A percentile compares a stretch with the other conserved stretches of the same genome.
phyloP scores from a whole-genome alignment of 179 eudicot species.

The Carnegiea gigantea region DNA sequence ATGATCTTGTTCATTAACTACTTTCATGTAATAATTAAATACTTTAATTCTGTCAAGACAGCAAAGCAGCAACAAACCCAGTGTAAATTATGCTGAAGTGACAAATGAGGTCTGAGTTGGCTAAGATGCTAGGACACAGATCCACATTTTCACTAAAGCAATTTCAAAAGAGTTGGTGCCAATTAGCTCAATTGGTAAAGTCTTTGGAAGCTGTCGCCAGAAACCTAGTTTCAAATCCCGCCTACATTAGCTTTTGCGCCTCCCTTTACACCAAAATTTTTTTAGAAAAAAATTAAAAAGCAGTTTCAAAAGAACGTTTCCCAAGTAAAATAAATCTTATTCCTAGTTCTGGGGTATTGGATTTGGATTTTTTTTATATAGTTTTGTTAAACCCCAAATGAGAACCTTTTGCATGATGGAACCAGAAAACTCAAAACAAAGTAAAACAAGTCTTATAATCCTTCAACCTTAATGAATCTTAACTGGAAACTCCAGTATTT shows the following conservation, averaged over 20 bases:
- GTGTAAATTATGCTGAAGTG: background rate
- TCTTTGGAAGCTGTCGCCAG: too few relatives aligned
- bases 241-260: too few relatives aligned
- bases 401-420: background rate
- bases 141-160: background rate
- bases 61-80: background rate
- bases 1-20: slow-evolving; percentile 15
- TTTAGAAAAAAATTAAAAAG: too few relatives aligned
- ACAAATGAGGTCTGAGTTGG: background rate
- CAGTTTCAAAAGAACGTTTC: too few relatives aligned
- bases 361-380: too few relatives aligned
- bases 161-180: too few relatives aligned
- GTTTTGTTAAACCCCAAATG: background rate
- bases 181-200: too few relatives aligned
- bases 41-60: too few relatives aligned
- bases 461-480: background rate
- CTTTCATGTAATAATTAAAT: slow-evolving; percentile 5
- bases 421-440: background rate
- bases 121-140: background rate
- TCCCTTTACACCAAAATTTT: too few relatives aligned
- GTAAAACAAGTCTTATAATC: background rate
- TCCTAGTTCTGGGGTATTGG: background rate
- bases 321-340: background rate
- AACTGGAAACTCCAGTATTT: background rate
- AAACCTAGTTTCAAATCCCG: too few relatives aligned